phyloP scores from a whole-genome alignment of 2,329 filamentous ascomycete species.

The Plenodomus lindquistii region DNA sequence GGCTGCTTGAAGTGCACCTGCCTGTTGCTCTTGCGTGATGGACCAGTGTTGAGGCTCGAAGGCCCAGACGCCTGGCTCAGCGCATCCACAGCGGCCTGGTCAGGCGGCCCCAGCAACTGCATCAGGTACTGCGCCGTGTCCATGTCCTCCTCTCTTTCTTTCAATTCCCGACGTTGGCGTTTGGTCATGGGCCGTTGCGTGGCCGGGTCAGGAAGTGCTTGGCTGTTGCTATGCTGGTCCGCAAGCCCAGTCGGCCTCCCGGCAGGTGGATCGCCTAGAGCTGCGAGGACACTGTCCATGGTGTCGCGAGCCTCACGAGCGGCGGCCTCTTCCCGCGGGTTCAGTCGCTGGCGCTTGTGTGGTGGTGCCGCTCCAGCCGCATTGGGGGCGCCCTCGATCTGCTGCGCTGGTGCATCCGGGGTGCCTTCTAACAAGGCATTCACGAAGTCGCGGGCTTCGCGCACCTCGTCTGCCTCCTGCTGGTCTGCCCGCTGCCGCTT shows the following conservation, averaged over 20 bases:
- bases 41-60: background rate
- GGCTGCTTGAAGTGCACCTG: conserved; percentile 29
- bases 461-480: conserved; percentile 28
- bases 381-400: background rate
- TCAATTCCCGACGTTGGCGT: background rate
- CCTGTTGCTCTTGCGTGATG: conserved; percentile 9
- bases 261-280: background rate
- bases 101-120: background rate
- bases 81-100: no score
- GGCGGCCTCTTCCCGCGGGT: background rate
- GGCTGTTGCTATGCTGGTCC: background rate
- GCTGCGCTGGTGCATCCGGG: background rate
- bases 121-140: background rate
- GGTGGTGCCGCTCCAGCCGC: background rate
- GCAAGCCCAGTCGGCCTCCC: background rate
- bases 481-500: conserved; percentile 60
- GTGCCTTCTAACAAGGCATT: conserved; percentile 2
- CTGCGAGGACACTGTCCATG: background rate
- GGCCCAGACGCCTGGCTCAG: background rate
- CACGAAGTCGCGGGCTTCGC: conserved; percentile 15
- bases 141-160: background rate
- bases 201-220: background rate
- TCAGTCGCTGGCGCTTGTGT: background rate
- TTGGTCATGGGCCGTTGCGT: background rate
- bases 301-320: background rate